phyloP scores from a whole-genome alignment of 495 filamentous ascomycete species.

The Pyrenula aspistea region DNA sequence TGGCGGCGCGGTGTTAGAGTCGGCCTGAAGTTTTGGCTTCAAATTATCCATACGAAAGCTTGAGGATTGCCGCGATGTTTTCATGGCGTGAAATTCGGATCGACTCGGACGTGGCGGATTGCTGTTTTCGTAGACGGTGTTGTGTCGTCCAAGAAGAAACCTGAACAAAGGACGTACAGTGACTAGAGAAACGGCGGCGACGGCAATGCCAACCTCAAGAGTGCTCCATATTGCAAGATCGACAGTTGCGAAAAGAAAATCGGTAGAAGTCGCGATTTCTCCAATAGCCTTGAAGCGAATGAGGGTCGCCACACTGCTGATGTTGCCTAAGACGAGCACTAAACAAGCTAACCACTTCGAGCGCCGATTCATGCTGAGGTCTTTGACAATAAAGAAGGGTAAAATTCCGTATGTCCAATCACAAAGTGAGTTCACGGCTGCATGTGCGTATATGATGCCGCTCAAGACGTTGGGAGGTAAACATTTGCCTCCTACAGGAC shows the following conservation, averaged over 20 bases:
- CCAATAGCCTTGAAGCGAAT: constrained; percentile 26
- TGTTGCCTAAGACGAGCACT: constrained; percentile 24
- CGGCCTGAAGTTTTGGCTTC: no score
- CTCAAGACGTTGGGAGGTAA: constrained; percentile 23
- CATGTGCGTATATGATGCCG: constrained; percentile 30
- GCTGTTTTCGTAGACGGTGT: neutral
- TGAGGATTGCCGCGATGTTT: no score
- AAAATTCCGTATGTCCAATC: constrained; percentile 31
- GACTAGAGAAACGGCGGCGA: constrained; percentile 33
- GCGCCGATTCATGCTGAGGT: constrained; percentile 24
- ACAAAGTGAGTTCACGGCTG: constrained; percentile 23
- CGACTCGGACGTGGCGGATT: neutral
- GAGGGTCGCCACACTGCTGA: constrained; percentile 28
- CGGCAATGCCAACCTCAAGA: constrained; percentile 31
- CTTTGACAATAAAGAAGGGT: constrained; percentile 24
- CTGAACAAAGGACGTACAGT: constrained; percentile 34
- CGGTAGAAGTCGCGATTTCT: constrained; percentile 8
- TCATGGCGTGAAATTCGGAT: neutral
- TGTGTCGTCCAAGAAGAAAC: neutral
- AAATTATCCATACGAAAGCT: no score
- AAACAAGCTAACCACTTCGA: constrained; percentile 27
- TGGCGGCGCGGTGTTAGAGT: no score
- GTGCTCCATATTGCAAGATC: constrained; percentile 33
- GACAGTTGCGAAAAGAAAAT: constrained; percentile 21
- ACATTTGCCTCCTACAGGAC: constrained; percentile 19